phyloP scores from a whole-genome alignment of 495 filamentous ascomycete species.

The Haplographium delicatum region DNA sequence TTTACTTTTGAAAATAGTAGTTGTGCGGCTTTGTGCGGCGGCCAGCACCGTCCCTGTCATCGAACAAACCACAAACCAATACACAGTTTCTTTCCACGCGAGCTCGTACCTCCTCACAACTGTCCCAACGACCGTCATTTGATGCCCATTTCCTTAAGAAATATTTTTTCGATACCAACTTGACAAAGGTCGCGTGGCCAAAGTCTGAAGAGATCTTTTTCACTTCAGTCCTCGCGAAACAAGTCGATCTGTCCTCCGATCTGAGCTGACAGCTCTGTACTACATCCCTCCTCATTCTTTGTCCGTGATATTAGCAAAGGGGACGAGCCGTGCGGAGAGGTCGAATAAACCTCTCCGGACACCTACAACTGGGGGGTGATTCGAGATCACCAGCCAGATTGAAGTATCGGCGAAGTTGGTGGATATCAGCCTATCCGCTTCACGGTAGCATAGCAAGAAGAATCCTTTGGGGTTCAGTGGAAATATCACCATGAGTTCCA shows the following conservation, averaged over 20 bases:
- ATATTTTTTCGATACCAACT: not conserved
- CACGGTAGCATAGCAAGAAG: slow-evolving; percentile 2
- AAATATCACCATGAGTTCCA: slow-evolving; percentile 21
- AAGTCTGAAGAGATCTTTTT: not conserved
- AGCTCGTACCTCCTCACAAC: slow-evolving; percentile 5
- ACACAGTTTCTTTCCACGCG: slow-evolving; percentile 9
- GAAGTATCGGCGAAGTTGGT: slow-evolving; percentile 2
- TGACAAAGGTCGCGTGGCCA: not conserved
- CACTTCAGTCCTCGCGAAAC: not conserved
- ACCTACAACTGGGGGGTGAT: slow-evolving; percentile 23
- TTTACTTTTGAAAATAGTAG: slow-evolving; percentile 1
- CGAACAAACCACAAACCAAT: slow-evolving; percentile 8
- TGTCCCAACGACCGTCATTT: slow-evolving; percentile 6
- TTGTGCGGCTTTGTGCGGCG: not conserved
- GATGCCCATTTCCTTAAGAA: slow-evolving; percentile 4
- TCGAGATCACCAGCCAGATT: slow-evolving; percentile 11
- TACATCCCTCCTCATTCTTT: not conserved
- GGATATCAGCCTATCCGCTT: slow-evolving; percentile 5
- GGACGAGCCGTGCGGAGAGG: slow-evolving; percentile 29
- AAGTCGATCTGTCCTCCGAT: not conserved
- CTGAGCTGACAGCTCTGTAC: not conserved
- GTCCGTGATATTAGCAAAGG: slow-evolving; percentile 6
- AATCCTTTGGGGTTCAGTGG: not conserved
- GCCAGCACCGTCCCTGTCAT: slow-evolving; percentile 18
- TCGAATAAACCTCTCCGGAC: slow-evolving; percentile 33